phyloP scores from a whole-genome alignment of 106 monocot species.

The Dactylorhiza incarnata region DNA sequence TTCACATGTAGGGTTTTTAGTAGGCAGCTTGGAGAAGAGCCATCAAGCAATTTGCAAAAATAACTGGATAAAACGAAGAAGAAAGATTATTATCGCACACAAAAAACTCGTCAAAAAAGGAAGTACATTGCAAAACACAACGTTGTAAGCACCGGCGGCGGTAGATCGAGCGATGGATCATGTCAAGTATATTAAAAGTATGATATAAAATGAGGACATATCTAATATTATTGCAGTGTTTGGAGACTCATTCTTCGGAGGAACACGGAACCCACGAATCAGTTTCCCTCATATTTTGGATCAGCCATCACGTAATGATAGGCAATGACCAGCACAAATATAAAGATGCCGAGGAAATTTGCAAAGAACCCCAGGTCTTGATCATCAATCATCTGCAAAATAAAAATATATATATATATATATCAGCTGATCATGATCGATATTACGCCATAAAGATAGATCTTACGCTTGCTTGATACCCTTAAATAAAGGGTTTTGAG shows the following conservation, averaged over 20 bases:
- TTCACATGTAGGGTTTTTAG: too few relatives aligned
- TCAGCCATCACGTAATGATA: conserved; percentile 59
- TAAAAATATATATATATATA: not conserved
- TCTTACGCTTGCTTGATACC: too few relatives aligned
- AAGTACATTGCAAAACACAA: not conserved
- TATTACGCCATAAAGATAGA: too few relatives aligned
- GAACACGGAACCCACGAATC: not conserved
- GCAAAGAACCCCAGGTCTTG: conserved; percentile 57
- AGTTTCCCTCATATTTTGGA: conserved; percentile 42
- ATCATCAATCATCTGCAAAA: conserved; percentile 53
- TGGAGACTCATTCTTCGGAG: too few relatives aligned
- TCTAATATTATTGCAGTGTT: not conserved
- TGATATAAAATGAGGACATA: too few relatives aligned
- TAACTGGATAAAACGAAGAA: not conserved
- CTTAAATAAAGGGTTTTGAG: too few relatives aligned
- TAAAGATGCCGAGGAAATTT: conserved; percentile 57
- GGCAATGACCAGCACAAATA: conserved; percentile 51
- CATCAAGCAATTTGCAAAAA: not conserved
- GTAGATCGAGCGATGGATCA: too few relatives aligned
- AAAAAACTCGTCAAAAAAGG: not conserved
- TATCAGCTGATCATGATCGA: not conserved
- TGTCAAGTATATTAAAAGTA: too few relatives aligned
- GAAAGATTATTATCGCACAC: not conserved
- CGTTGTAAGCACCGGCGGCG: too few relatives aligned
- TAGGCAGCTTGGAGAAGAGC: too few relatives aligned